A percentile compares a stretch with the other conserved stretches of the same genome.
phyloP scores from a whole-genome alignment of 2,329 filamentous ascomycete genomes.

The Alternaria gansuensis region DNA sequence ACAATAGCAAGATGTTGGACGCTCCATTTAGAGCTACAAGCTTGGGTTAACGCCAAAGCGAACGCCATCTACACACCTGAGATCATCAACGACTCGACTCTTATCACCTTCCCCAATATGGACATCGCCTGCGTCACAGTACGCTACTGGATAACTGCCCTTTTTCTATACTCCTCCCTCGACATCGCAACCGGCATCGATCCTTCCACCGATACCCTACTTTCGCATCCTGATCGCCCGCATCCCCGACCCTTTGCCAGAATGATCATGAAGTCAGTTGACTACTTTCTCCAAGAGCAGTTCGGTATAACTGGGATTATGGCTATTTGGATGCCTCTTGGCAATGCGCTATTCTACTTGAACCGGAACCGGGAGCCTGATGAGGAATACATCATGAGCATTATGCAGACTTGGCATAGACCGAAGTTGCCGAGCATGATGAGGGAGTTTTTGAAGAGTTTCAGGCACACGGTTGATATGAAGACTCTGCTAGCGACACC shows the following conservation, averaged over 20 bases:
- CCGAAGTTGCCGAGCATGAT: slow-evolving; percentile 33
- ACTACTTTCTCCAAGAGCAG: slow-evolving; percentile 37
- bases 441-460: slow-evolving; percentile 35
- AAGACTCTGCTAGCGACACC: slow-evolving; percentile 9
- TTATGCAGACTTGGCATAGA: slow-evolving; percentile 24
- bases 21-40: slow-evolving; percentile 31
- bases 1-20: slow-evolving; percentile 30
- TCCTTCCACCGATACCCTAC: slow-evolving; percentile 12
- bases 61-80: slow-evolving; percentile 27
- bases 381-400: slow-evolving; percentile 28
- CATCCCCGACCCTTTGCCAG: slow-evolving; percentile 38
- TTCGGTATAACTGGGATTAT: slow-evolving; percentile 34
- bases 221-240: slow-evolving; percentile 26
- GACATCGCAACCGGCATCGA: slow-evolving; percentile 26
- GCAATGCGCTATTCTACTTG: slow-evolving; percentile 33
- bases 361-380: slow-evolving; percentile 21
- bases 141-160: slow-evolving; percentile 38
- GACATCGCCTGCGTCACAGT: slow-evolving; percentile 31
- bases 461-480: slow-evolving; percentile 20
- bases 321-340: slow-evolving; percentile 34
- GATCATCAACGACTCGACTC: slow-evolving; percentile 16
- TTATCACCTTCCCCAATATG: slow-evolving; percentile 30
- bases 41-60: slow-evolving; percentile 28
- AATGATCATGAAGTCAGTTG: slow-evolving; percentile 32
- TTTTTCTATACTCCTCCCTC: slow-evolving; percentile 35